Evolutionary conservation across 208 protist species (phyloP).

Genomic region (Leishmania tarentolae): DNA sequence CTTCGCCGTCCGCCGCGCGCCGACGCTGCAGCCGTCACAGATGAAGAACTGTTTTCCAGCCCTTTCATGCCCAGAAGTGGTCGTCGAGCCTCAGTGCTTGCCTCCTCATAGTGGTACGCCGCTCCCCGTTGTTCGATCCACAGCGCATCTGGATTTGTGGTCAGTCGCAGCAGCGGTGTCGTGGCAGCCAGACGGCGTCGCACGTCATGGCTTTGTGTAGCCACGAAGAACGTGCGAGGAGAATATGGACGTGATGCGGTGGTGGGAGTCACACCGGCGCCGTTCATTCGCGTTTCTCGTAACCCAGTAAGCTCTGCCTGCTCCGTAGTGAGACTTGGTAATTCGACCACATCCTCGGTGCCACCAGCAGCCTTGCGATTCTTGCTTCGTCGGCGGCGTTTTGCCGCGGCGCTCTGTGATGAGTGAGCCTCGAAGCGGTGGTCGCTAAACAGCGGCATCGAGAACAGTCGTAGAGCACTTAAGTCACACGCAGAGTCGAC

Average conservation of each 20-base stretch:
- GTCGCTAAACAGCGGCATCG: constrained; percentile 5
- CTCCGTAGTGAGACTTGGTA: not conserved
- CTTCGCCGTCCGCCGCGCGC: not conserved
- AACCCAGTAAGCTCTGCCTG: not conserved
- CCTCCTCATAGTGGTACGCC: constrained; percentile 43
- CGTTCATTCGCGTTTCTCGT: not conserved
- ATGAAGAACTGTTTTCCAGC: not conserved
- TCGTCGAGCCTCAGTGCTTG: not conserved
- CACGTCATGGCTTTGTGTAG: constrained; percentile 82
- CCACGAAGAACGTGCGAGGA: constrained; percentile 52
- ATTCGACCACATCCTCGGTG: not conserved
- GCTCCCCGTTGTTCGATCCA: constrained; percentile 77
- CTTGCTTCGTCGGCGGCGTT: constrained; percentile 1
- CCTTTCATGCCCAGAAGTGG: not conserved
- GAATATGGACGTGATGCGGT: constrained; percentile 8
- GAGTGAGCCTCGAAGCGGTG: not conserved
- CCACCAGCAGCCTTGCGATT: not conserved
- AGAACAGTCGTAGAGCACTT: not conserved
- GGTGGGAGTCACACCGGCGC: not conserved
- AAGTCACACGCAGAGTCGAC: constrained; percentile 5
- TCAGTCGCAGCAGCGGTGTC: constrained; percentile 67
- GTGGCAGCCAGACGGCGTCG: constrained; percentile 46
- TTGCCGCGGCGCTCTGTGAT: constrained; percentile 10
- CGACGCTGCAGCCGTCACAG: not conserved
- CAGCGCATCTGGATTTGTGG: constrained; percentile 53